Evolutionary conservation across 1,284 basidiomycete genomes (phyloP), one percentile per base, ranked within the genome.

Genomic region (Papiliotrema terrestris): DNA sequence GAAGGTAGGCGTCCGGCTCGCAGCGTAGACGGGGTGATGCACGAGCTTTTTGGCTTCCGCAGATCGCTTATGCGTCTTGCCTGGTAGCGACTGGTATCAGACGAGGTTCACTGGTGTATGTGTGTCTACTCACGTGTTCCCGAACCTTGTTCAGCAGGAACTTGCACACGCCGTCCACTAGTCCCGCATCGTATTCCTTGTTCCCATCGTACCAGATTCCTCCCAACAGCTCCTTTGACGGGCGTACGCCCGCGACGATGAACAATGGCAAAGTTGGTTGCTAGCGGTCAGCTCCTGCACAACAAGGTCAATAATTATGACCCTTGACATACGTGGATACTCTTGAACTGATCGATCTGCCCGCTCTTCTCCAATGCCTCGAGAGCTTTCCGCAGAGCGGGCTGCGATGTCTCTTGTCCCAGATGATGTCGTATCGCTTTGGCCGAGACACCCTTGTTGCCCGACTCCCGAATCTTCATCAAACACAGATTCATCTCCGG

Each of bases 121-220:
- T 2, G 15, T 43, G 3, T 3, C 8, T 13, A 62, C 72, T 60
- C 42, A 73, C 74, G 36, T 66, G 59, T n/a, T 57, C 54, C 19
- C 55, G 49, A 19, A 75, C 70, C 25, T 59, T 58, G 19, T 58
- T 50, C 8, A 66, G 49, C 32, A 75, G 66, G 2, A 67, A 64
- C 3, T 59, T 45, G 20, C 64, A 60, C n/a, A 77, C 60, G 3
- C 60, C 56, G 45, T 71, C 61, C 38, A 77, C 74, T 22, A 77
- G 61, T 29, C 58, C 58, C 13, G 69, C 63, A 57, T 77, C 75
- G 45, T 74, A 73, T 48, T 73, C 74, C 51, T 72, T 71, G 52
- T 65, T 69, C 36, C 69, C 67, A 45, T 73, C 68, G 50, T 73
- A 76, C 72, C 74, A 77, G 2, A 76, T 65, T 23, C 76, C 76